Evolutionary conservation across 495 filamentous ascomycete species (phyloP).

Genomic region (Penicillium lividum): DNA sequence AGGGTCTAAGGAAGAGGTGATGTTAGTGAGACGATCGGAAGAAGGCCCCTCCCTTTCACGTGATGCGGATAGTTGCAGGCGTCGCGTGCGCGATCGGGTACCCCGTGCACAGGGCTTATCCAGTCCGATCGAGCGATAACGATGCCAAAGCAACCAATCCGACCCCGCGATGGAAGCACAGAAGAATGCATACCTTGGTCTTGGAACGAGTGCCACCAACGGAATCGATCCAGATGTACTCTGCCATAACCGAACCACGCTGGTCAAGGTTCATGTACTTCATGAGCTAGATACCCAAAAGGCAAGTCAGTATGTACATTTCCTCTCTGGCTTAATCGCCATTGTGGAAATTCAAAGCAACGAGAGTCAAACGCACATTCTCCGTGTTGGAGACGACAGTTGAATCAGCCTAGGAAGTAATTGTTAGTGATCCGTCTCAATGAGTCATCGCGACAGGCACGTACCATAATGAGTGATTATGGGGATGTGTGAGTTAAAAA

Average conservation of each 20-base stretch:
- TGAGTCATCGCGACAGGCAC: slow-evolving; percentile 21
- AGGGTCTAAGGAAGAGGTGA: slow-evolving; percentile 63
- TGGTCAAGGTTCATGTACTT: slow-evolving; percentile 93
- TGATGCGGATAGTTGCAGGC: slow-evolving; percentile 37
- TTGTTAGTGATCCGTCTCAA: neutral
- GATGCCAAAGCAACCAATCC: neutral
- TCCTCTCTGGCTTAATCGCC: slow-evolving; percentile 36
- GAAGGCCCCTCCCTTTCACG: slow-evolving; percentile 30
- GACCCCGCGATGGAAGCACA: neutral
- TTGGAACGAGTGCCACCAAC: slow-evolving; percentile 79
- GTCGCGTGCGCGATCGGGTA: slow-evolving; percentile 22
- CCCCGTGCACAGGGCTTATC: slow-evolving; percentile 39
- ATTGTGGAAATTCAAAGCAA: slow-evolving; percentile 39
- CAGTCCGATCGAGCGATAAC: slow-evolving; percentile 8
- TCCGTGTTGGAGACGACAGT: slow-evolving; percentile 68
- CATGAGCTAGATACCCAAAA: slow-evolving; percentile 62
- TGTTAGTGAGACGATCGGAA: slow-evolving; percentile 18
- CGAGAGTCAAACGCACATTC: slow-evolving; percentile 57
- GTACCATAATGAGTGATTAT: slow-evolving; percentile 47
- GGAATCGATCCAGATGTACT: slow-evolving; percentile 98
- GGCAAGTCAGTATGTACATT: slow-evolving; percentile 43
- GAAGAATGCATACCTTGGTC: slow-evolving; percentile 73
- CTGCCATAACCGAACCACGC: slow-evolving; percentile 79
- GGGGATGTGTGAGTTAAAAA: slow-evolving; percentile 40
- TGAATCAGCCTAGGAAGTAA: slow-evolving; percentile 43